Base-by-base conservation (phyloP, 2,329 filamentous ascomycete species). In the Fusarium tjaetaba region DNA sequence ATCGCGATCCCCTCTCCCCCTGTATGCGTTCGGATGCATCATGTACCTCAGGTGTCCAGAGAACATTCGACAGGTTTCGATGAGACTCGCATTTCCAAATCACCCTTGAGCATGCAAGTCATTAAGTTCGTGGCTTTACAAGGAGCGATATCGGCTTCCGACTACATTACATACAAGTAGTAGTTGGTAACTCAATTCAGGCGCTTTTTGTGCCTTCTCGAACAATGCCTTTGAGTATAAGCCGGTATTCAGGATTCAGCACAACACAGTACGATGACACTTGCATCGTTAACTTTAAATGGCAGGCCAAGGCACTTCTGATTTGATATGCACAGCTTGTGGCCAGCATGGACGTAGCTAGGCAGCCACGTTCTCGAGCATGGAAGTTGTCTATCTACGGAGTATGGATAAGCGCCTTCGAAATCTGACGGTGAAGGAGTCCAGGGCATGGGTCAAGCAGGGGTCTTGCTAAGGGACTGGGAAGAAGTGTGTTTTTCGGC, bases 281-380 rank as follows among this genome's bases (percentile, higher is more conserved):
- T 64, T 65, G 28, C 42, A 60, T 65, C 14, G 45, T 30, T 24
- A 43, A 32, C 20, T 46, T 14, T 36, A 46, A 55, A 56, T 42
- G 24, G 36, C 58, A 46, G 28, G 34, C 41, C 36, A 34, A 28
- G 61, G 43, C n/a, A 45, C 24, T 20, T 41, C 39, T 71, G 39
- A 30, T 56, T 70, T 38, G 39, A 42, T 56, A 51, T 49, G 26
- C 42, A 49, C 66, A 41, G 61, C 42, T 48, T 60, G 60, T 48
- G 46, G 51, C 41, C 46, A 61, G 32, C 52, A 38, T 63, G 43
- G 42, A 41, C 49, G 42, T 45, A 38, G 62, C 58, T 68, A 71
- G 71, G 71, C 71, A 73, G 42, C 71, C 71, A 74, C 67, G 57
- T 73, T 74, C 46, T 64, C 38, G 10, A 46, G 30, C 14, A 38